Percentiles rank a stretch among this genome's conserved stretches.
Evolutionary conservation across 148 eudicot species (phyloP).

Genomic region (Talinum fruticosum): DNA sequence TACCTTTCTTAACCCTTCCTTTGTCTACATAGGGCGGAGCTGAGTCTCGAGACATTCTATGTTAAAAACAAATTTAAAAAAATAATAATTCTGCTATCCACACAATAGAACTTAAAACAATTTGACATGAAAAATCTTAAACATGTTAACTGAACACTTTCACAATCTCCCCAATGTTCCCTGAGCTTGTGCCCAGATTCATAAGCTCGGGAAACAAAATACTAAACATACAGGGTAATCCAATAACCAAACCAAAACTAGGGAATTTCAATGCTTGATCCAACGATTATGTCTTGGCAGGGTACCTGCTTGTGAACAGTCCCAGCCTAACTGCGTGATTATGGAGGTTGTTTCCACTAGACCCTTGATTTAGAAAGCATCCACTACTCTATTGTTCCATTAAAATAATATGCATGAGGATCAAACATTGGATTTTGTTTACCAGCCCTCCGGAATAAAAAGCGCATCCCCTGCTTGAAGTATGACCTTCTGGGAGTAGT

Average conservation of each 20-base stretch:
- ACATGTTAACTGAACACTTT: background rate
- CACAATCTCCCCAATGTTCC: background rate
- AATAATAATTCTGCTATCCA: no score
- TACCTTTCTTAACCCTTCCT: background rate
- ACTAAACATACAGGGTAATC: background rate
- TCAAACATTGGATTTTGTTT: slow-evolving; percentile 2
- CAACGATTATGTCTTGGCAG: background rate
- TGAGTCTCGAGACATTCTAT: background rate
- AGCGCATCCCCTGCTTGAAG: slow-evolving; percentile 91
- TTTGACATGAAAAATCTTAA: background rate
- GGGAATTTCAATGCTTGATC: background rate
- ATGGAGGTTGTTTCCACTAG: background rate
- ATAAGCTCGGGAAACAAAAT: background rate
- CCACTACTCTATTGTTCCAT: background rate
- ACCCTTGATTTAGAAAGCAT: background rate
- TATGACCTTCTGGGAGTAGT: slow-evolving; percentile 60
- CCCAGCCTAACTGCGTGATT: background rate
- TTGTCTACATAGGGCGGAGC: background rate
- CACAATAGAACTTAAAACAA: background rate
- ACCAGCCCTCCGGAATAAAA: slow-evolving; percentile 98
- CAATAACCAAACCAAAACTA: background rate
- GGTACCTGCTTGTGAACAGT: background rate
- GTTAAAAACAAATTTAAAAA: no score
- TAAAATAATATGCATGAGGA: background rate
- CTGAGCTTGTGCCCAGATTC: background rate